A percentile compares a stretch with the other conserved stretches of the same genome.
These are phyloP conservation scores for Cadophora sp. DNA, from an alignment of 2,329 filamentous ascomycete species.

Conservation along the genomic window DNA sequence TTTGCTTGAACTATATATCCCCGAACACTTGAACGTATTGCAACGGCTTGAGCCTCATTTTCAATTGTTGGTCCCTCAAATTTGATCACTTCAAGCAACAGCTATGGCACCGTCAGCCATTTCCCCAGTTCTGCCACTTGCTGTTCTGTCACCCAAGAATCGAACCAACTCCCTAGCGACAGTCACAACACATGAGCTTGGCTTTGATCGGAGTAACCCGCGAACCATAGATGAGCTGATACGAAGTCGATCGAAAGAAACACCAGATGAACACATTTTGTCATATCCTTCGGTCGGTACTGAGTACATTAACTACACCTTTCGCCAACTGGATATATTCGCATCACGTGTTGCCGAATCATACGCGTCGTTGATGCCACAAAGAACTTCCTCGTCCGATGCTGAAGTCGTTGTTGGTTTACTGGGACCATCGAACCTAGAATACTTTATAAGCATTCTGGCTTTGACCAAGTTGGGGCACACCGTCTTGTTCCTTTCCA, in stretches of 20 bases:
- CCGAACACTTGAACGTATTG: neutral
- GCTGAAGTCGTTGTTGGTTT: slow-evolving; percentile 52
- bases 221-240: slow-evolving; percentile 34
- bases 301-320: slow-evolving; percentile 34
- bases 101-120: slow-evolving; percentile 1
- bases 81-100: too few relatives aligned
- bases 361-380: slow-evolving; percentile 26
- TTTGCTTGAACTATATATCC: slow-evolving; percentile 1
- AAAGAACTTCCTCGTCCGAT: slow-evolving; percentile 31
- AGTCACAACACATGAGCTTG: neutral
- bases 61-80: neutral
- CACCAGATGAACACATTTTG: slow-evolving; percentile 24
- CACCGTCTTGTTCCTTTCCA: slow-evolving; percentile 60
- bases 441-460: slow-evolving; percentile 58
- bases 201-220: neutral
- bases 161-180: neutral
- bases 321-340: slow-evolving; percentile 28
- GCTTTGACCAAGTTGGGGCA: slow-evolving; percentile 60
- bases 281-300: slow-evolving; percentile 24
- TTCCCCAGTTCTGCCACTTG: neutral
- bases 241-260: slow-evolving; percentile 24
- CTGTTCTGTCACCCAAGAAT: neutral
- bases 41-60: neutral
- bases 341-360: slow-evolving; percentile 25
- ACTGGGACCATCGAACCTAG: slow-evolving; percentile 56